Evolutionary conservation across 2,329 filamentous ascomycete genomes (phyloP).

Genomic region (Colletotrichum neosansevieriae): DNA sequence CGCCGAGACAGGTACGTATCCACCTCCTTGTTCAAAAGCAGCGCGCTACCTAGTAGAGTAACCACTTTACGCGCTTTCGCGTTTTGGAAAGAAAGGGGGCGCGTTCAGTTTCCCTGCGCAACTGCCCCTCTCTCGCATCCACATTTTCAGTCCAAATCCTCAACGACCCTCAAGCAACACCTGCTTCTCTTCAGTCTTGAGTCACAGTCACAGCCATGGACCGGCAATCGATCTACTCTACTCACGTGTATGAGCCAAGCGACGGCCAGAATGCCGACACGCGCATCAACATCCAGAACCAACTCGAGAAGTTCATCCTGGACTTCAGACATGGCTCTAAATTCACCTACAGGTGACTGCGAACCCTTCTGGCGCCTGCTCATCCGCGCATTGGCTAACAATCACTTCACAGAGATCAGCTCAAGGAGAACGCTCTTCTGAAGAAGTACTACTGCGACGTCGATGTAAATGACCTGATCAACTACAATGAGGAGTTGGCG

Average conservation of each 20-base stretch:
- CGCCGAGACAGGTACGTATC: neutral
- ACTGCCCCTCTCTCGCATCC: constrained; percentile 37
- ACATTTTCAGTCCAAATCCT: constrained; percentile 38
- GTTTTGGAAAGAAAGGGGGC: constrained; percentile 17
- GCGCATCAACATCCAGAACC: constrained; percentile 78
- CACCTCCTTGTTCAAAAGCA: neutral
- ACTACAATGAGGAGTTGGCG: constrained; percentile 94
- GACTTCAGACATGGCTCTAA: constrained; percentile 94
- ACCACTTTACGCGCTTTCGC: constrained; percentile 38
- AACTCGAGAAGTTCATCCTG: constrained; percentile 90
- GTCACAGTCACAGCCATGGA: constrained; percentile 71
- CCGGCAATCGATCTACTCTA: constrained; percentile 85
- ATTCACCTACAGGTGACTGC: constrained; percentile 83
- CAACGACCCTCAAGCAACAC: constrained; percentile 25
- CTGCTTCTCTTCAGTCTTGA: neutral
- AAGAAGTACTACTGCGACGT: constrained; percentile 97
- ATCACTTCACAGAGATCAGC: constrained; percentile 79
- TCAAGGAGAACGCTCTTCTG: constrained; percentile 92
- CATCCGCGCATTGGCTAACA: constrained; percentile 31
- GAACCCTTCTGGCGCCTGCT: neutral
- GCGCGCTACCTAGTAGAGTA: constrained; percentile 29
- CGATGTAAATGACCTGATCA: constrained; percentile 95
- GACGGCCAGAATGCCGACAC: constrained; percentile 76
- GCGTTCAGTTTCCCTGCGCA: constrained; percentile 33
- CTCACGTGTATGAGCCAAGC: constrained; percentile 81